These are phyloP conservation scores for Albophoma yamanashiensis DNA, from an alignment of 2,329 filamentous ascomycete genomes.

Conservation along the genomic window DNA sequence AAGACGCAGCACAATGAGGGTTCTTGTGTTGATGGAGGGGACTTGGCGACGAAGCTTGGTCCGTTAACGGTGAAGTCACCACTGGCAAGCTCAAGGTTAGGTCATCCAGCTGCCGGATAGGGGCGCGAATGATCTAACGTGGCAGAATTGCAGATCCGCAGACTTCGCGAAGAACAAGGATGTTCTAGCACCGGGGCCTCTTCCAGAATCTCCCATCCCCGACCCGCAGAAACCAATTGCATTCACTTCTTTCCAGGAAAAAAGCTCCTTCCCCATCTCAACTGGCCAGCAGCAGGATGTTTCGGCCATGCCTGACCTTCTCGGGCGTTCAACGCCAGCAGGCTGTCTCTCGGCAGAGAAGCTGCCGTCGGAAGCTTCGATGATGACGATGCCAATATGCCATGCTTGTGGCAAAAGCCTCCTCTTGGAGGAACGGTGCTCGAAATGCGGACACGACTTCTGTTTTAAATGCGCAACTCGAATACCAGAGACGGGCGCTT, in stretches of 20 bases:
- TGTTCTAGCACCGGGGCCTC: not conserved
- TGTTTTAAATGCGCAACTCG: constrained; percentile 35
- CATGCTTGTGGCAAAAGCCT: constrained; percentile 37
- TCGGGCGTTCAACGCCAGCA: constrained; percentile 32
- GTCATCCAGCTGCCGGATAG: not conserved
- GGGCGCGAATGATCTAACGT: not conserved
- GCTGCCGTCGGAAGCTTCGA: constrained; percentile 7
- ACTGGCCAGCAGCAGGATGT: constrained; percentile 29
- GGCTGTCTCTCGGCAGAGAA: constrained; percentile 34
- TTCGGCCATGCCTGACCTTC: constrained; percentile 34
- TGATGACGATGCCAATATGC: constrained; percentile 28
- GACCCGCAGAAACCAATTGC: not conserved
- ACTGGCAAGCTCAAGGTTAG: constrained; percentile 3
- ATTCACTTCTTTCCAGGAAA: not conserved
- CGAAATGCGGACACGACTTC: constrained; percentile 38
- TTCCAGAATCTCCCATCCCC: not conserved
- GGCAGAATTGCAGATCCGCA: not conserved
- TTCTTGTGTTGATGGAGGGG: constrained; percentile 1
- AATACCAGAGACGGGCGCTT: constrained; percentile 7
- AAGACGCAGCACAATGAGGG: constrained; percentile 2
- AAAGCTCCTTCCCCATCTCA: constrained; percentile 17
- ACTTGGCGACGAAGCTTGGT: not conserved
- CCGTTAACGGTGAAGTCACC: not conserved
- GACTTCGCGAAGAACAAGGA: not conserved
- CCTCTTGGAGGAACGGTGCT: constrained; percentile 27